Conservation (phyloP, 805 yeast species). For the Wickerhamia fluorescens region DNA sequence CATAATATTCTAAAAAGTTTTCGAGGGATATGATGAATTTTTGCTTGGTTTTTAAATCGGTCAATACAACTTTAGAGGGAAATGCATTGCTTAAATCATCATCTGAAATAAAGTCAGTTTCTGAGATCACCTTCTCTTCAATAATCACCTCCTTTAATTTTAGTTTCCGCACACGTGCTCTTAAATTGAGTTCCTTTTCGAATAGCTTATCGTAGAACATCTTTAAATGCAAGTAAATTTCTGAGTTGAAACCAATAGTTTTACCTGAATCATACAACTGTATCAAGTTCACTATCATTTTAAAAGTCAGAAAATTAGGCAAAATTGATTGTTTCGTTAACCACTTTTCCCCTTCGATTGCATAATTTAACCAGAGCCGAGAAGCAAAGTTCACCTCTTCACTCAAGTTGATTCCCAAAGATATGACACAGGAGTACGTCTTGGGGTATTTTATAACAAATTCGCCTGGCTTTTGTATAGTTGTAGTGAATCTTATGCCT, state of each 20-base stretch:
- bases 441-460: conserved; percentile 52
- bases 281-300: conserved; percentile 41
- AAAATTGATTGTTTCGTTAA: conserved; percentile 37
- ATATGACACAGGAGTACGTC: conserved; percentile 42
- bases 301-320: conserved; percentile 48
- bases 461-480: conserved; percentile 58
- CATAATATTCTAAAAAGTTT: conserved; percentile 22
- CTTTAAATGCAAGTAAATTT: conserved; percentile 25
- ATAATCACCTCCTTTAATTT: conserved; percentile 23
- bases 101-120: conserved; percentile 44
- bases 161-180: conserved; percentile 30
- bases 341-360: conserved; percentile 47
- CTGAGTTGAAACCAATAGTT: conserved; percentile 25
- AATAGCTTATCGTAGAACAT: conserved; percentile 26
- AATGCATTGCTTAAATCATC: conserved; percentile 42
- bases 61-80: conserved; percentile 47
- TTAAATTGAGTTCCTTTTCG: conserved; percentile 35
- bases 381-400: conserved; percentile 57
- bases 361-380: conserved; percentile 45
- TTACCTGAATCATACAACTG: conserved; percentile 31
- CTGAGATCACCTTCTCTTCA: conserved; percentile 24
- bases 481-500: conserved; percentile 42
- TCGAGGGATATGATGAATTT: conserved; percentile 24
- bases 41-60: conserved; percentile 20
- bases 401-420: conserved; percentile 49